Evolutionary conservation across 495 filamentous ascomycete genomes (phyloP), one percentile per base, ranked within the genome.

Genomic region (Aspergillus funiculosus): DNA sequence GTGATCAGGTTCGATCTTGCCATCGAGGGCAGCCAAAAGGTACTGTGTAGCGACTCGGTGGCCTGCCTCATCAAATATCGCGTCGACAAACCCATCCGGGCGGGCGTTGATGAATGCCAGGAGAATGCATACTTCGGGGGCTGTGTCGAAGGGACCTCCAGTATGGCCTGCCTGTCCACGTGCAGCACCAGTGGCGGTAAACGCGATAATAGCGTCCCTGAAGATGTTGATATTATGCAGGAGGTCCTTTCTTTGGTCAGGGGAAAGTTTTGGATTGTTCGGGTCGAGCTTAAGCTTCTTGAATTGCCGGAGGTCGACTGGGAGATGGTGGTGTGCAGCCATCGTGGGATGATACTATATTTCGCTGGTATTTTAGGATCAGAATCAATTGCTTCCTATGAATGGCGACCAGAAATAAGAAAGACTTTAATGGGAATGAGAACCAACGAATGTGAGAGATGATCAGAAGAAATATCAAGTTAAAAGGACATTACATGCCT

Each of bases 21-120:
- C 65, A 9, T 66, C 63, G 20, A 68, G 2, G 1, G 65, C 59
- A 5, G 65, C 51, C 1, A 68, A 51, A 1, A 68, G 50, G 26
- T 68, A 68, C 49, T 68, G 65, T 5, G 65, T 68, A 2, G 65
- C 65, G 19, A 68, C 65, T 20, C 65, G 57, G 52, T 68, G 65
- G 21, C 65, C 65, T 2, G 65, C 65, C 40, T 68, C 65, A 18
- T 68, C 65, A 47, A 63, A 68, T 9, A 68, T 29, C 1, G 63
- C 62, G 37, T 68, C 63, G 11, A 60, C 49, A 42, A 53, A 67
- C 17, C 36, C 43, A 10, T 49, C 50, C 1, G 63, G 63, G 42
- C 61, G 62, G 20, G 49, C 59, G 14, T 66, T 65, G 8, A 68
- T 67, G 39, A 68, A 54, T 1, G 56, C 65, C 6, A 68, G 59